Conservation (phyloP, 208 protist species). For the Leishmania aethiopica region DNA sequence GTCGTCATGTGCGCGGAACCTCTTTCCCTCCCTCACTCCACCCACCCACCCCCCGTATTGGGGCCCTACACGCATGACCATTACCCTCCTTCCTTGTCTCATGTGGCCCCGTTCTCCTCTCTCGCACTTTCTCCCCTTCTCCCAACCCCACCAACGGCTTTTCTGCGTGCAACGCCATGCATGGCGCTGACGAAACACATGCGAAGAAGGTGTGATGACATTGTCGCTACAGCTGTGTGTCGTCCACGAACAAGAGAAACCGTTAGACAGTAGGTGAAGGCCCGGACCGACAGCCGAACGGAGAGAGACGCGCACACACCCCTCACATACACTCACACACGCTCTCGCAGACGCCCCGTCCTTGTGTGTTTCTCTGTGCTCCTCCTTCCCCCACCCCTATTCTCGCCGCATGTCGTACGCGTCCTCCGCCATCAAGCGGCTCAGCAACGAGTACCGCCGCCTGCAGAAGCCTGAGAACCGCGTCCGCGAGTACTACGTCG, state of each 20-base stretch:
- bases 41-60: not conserved
- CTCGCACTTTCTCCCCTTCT: not conserved
- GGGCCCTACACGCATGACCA: too few relatives aligned
- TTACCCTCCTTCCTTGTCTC: not conserved
- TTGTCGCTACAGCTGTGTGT: not conserved
- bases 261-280: not conserved
- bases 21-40: not conserved
- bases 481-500: slow-evolving; percentile 63
- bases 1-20: not conserved
- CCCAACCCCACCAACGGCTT: not conserved
- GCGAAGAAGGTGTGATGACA: not conserved
- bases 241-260: not conserved
- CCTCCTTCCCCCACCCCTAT: not conserved
- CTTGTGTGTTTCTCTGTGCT: not conserved
- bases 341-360: not conserved
- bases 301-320: not conserved
- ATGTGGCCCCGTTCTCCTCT: not conserved
- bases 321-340: not conserved
- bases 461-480: slow-evolving; percentile 45
- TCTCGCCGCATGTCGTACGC: slow-evolving; percentile 27
- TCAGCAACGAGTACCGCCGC: slow-evolving; percentile 64
- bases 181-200: not conserved
- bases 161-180: not conserved
- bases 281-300: not conserved
- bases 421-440: slow-evolving; percentile 67